A percentile compares a stretch with the other conserved stretches of the same genome.
Evolutionary conservation across 129 eudicot genomes (phyloP).

Genomic region (Chrysanthemum seticuspe): DNA sequence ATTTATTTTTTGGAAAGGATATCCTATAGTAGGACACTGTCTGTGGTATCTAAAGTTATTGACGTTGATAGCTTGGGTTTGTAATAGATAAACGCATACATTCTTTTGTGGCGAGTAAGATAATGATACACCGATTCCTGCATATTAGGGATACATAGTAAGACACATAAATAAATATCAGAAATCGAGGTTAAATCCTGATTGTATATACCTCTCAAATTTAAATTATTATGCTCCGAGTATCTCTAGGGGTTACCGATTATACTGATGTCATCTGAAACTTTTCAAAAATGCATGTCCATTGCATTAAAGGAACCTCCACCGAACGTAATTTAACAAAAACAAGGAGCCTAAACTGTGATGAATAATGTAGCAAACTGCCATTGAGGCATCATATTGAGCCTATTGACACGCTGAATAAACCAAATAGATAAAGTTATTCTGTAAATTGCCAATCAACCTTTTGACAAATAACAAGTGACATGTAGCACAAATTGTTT

Average conservation of each 20-base stretch:
- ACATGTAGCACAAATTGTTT: background rate
- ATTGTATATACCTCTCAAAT: too few species aligned
- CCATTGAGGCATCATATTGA: background rate
- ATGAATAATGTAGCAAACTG: background rate
- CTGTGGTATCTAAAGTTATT: too few species aligned
- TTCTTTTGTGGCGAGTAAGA: too few species aligned
- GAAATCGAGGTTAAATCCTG: too few species aligned
- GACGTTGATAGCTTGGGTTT: too few species aligned
- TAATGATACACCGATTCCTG: too few species aligned
- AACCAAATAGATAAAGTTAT: background rate
- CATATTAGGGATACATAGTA: too few species aligned
- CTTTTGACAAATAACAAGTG: background rate
- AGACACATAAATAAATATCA: too few species aligned
- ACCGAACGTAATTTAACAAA: background rate
- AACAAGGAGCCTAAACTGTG: background rate
- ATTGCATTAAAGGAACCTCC: background rate
- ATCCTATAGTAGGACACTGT: background rate
- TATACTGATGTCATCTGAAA: too few species aligned
- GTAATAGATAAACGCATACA: too few species aligned
- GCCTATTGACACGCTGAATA: background rate
- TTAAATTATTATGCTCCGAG: background rate
- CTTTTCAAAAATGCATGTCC: too few species aligned
- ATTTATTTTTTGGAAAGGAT: background rate
- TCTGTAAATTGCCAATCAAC: background rate
- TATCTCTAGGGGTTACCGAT: background rate